A percentile compares a stretch with the other conserved stretches of the same genome.
phyloP scores from a whole-genome alignment of 2,329 filamentous ascomycete genomes.

The Pezicula rhizophila region DNA sequence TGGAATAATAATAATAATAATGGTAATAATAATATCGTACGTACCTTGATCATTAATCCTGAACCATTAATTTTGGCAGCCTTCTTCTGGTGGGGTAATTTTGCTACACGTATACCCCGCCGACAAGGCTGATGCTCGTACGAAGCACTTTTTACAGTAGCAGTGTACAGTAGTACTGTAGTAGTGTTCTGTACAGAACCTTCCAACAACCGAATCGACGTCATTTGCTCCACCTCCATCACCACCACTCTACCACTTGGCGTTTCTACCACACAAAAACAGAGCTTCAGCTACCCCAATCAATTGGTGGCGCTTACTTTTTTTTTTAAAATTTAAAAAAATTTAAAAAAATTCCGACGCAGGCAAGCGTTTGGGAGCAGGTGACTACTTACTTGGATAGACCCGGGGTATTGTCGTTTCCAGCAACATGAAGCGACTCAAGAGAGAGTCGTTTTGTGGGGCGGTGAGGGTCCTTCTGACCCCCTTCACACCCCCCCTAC shows the following conservation, averaged over 20 bases:
- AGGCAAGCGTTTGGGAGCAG: background rate
- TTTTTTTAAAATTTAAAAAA: too few relatives aligned
- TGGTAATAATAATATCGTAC: too few relatives aligned
- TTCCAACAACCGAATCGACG: background rate
- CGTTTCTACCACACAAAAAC: too few relatives aligned
- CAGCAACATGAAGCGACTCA: background rate
- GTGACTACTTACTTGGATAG: background rate
- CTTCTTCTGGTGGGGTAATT: background rate
- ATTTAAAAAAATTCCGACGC: background rate
- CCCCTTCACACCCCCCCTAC: too few relatives aligned
- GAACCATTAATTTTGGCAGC: too few relatives aligned
- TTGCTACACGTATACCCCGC: conserved; percentile 1
- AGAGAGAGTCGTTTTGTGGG: background rate
- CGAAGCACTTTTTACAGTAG: background rate
- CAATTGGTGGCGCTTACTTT: background rate
- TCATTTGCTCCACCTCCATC: background rate
- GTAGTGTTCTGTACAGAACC: too few relatives aligned
- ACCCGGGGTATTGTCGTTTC: too few relatives aligned
- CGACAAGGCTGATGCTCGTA: conserved; percentile 1
- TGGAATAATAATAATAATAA: too few relatives aligned
- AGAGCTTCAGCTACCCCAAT: too few relatives aligned
- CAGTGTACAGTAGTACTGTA: too few relatives aligned
- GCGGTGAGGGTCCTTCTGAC: background rate
- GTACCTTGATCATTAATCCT: too few relatives aligned
- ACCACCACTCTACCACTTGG: background rate